Base-by-base conservation (phyloP, 345 rosid genomes). In the Cardamine occulta region DNA sequence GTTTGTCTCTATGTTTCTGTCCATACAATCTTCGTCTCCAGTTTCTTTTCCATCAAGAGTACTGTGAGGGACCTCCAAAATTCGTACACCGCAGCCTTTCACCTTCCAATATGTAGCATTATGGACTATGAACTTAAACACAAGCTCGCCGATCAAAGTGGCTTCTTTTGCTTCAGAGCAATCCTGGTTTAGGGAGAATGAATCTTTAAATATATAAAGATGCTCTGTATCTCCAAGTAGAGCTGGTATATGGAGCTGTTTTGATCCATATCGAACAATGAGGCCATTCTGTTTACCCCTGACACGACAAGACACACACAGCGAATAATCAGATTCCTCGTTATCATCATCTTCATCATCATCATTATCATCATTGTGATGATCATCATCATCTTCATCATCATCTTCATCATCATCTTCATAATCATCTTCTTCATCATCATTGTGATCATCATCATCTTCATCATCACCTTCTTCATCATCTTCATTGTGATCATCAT, bases 141-240 rank as follows among this genome's bases (percentile, higher is more conserved):
- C 7, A 59, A 71, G 56, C 59, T 59, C 59, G 17, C 34, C 59
- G n/a, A 58, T 15, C 19, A 45, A 32, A 12, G 17, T 48, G 31
- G 31, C 21, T 66, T 60, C 75, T 31, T 49, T 0, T 1, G 60
- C 29, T 72, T 60, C 51, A 35, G 4, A 19, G 19, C 0, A 49
- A 24, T 61, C 4, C 14, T 60, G 29, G 5, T 14, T 31, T 70
- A 45, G 45, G 19, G 34, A 45, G n/a, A 58, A 29, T 13, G 7
- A 57, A 57, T 31, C 23, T 18, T 70, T 56, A 70, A 57, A 70
- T 8, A 70, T 29, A 45, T 56, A 39, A 7, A 37, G 23, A 10
- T 68, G 63, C 4, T 39, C 11, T 52, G n/a, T 54, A 21, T n/a
- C 3, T 53, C 37, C 3, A 10, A 1, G 3, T 53, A 17, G 4